Conservation (phyloP, 768 basidiomycete genomes). For the Auricularia sp. region DNA sequence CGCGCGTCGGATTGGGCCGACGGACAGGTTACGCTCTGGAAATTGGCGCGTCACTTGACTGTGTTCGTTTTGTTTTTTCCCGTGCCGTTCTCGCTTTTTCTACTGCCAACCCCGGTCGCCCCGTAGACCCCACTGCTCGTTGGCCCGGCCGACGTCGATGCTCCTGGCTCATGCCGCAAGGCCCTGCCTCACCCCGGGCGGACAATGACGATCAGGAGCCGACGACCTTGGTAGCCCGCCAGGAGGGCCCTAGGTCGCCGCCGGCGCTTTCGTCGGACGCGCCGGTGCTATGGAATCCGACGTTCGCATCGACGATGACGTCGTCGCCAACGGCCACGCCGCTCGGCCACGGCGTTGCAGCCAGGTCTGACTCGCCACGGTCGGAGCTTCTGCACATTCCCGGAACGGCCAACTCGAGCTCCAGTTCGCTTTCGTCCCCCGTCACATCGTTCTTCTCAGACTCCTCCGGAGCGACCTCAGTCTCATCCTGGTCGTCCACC, state of each 20-base stretch:
- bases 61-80: too few species aligned
- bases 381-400: neutral
- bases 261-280: neutral
- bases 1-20: too few species aligned
- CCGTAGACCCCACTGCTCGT: too few species aligned
- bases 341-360: neutral
- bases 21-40: too few species aligned
- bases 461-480: constrained; percentile 9
- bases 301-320: neutral
- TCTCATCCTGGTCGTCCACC: constrained; percentile 5
- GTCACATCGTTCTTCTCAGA: constrained; percentile 9
- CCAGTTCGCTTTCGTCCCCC: neutral
- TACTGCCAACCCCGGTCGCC: too few species aligned
- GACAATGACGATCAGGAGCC: too few species aligned
- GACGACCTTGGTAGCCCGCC: neutral
- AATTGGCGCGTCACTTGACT: too few species aligned
- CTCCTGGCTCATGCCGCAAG: too few species aligned
- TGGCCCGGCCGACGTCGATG: too few species aligned
- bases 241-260: neutral
- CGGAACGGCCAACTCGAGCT: neutral
- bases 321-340: neutral
- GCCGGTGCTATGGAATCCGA: neutral
- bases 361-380: neutral
- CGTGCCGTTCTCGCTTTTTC: too few species aligned
- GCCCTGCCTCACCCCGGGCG: too few species aligned